Conservation (phyloP, 2,329 filamentous ascomycete genomes). For the Myriosclerotinia scirpicola region DNA sequence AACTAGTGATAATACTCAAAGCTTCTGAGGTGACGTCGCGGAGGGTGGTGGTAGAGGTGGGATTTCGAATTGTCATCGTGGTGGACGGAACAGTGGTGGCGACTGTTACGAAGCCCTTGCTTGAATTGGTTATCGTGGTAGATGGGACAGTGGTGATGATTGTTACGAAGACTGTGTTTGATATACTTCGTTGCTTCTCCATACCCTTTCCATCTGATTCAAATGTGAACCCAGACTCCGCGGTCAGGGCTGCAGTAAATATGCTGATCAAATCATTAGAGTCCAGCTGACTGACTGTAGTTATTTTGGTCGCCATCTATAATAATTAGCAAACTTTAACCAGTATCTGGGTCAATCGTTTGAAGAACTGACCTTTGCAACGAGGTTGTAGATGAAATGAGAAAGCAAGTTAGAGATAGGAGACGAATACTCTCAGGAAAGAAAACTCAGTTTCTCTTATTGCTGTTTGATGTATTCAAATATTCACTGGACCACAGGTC, state of each 20-base stretch:
- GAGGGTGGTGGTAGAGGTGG: background rate
- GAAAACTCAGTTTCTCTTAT: background rate
- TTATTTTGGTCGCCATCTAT: background rate
- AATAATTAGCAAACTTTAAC: background rate
- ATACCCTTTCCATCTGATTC: background rate
- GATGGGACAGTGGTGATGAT: background rate
- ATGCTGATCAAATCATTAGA: background rate
- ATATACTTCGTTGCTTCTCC: background rate
- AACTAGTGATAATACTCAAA: background rate
- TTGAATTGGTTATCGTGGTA: background rate
- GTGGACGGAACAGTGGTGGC: background rate
- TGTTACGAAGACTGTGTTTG: background rate
- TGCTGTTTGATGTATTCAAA: background rate
- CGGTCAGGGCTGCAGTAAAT: background rate
- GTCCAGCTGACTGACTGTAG: background rate
- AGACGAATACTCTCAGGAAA: background rate
- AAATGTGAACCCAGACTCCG: background rate
- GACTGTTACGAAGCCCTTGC: too few relatives aligned
- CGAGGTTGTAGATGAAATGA: background rate
- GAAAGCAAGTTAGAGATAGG: background rate
- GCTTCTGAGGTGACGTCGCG: too few relatives aligned
- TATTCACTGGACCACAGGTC: background rate
- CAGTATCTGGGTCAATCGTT: background rate
- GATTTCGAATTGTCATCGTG: background rate
- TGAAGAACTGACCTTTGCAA: background rate